Evolutionary conservation across 1,139 yeast genomes (phyloP).

Genomic region (Blastobotrys buckinghamii): DNA sequence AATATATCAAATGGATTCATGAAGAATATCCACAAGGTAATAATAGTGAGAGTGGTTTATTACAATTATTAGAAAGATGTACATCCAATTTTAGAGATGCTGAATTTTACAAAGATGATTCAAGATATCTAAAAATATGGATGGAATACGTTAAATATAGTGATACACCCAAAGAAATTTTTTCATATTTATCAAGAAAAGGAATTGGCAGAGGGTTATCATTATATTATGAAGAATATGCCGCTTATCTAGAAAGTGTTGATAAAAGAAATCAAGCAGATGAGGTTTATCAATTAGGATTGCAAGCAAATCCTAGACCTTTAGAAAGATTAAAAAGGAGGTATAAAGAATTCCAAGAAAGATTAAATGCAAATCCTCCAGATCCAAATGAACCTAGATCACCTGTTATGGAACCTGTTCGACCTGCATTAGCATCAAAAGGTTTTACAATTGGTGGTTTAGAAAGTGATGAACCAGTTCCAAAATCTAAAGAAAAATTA

Average conservation of each 20-base stretch:
- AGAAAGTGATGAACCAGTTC: background rate
- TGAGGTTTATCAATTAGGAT: conserved; percentile 57
- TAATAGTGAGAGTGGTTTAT: conserved; percentile 59
- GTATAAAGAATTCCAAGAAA: conserved; percentile 42
- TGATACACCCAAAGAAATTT: conserved; percentile 68
- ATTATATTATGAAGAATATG: conserved; percentile 75
- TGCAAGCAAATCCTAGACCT: conserved; percentile 61
- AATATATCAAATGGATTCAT: conserved; percentile 69
- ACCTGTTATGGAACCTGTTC: conserved; percentile 25
- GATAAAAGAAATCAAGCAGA: conserved; percentile 54
- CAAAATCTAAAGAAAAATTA: conserved; percentile 17
- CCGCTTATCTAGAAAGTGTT: conserved; percentile 52
- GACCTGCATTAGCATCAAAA: conserved; percentile 23
- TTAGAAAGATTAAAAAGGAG: conserved; percentile 46
- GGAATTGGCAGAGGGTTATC: conserved; percentile 67
- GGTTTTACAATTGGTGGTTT: conserved; percentile 3
- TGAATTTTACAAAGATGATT: conserved; percentile 68
- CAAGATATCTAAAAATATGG: conserved; percentile 78
- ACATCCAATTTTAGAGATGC: conserved; percentile 64
- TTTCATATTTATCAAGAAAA: conserved; percentile 64
- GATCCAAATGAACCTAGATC: conserved; percentile 34
- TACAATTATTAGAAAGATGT: conserved; percentile 63
- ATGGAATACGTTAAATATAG: conserved; percentile 63
- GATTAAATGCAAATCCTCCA: conserved; percentile 32
- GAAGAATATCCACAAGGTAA: conserved; percentile 64